Evolutionary conservation across 768 basidiomycete species (phyloP).

Genomic region (Leccinum disarticulatum): DNA sequence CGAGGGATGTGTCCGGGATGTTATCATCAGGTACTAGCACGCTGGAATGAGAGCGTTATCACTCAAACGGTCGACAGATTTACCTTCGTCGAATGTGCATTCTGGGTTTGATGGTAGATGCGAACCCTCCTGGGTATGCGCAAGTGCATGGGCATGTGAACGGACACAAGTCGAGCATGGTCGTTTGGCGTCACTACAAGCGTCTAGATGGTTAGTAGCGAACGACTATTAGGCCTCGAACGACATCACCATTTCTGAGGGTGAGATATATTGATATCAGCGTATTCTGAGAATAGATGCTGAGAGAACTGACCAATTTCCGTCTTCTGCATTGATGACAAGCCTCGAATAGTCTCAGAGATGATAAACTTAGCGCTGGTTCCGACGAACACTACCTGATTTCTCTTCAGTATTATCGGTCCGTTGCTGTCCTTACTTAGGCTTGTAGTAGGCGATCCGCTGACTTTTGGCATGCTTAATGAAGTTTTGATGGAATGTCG

Average conservation of each 20-base stretch:
- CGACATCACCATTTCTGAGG: conserved; percentile 55
- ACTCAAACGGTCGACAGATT: conserved; percentile 2
- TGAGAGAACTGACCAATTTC: conserved; percentile 54
- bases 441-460: conserved; percentile 5
- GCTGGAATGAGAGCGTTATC: neutral
- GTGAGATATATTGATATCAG: conserved; percentile 6
- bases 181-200: conserved; percentile 64
- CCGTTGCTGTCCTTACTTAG: conserved; percentile 1
- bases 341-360: conserved; percentile 27
- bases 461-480: conserved; percentile 41
- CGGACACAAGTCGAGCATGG: conserved; percentile 78
- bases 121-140: conserved; percentile 59
- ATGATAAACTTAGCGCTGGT: neutral
- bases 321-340: conserved; percentile 65
- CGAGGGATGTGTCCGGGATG: conserved; percentile 33
- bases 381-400: conserved; percentile 20
- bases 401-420: conserved; percentile 20
- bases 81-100: conserved; percentile 78
- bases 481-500: neutral
- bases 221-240: conserved; percentile 1
- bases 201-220: conserved; percentile 3
- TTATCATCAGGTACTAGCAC: conserved; percentile 40
- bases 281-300: conserved; percentile 4
- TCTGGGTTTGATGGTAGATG: conserved; percentile 56
- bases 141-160: conserved; percentile 67